These are phyloP conservation scores for Eucalyptus rudis DNA, from an alignment of 345 rosid species.

Conservation along the genomic window DNA sequence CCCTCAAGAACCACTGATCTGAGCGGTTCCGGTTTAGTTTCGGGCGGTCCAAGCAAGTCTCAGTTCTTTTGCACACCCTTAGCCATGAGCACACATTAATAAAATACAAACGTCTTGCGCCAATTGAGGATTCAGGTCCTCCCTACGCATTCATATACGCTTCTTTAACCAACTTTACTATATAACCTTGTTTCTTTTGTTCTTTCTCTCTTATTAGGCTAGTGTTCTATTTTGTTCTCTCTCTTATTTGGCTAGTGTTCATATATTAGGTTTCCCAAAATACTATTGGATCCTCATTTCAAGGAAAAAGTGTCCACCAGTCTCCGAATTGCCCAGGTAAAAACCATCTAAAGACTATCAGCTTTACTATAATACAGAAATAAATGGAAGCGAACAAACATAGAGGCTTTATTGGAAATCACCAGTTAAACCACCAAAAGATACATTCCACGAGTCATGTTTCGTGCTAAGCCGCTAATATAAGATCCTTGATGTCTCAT, in stretches of 20 bases:
- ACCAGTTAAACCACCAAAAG: not conserved
- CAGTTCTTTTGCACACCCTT: rapidly evolving
- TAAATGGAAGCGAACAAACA: not conserved
- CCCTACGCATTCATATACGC: not conserved
- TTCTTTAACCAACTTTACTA: not conserved
- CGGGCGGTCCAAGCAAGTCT: rapidly evolving
- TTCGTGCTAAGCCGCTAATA: not conserved
- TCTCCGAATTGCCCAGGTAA: not conserved
- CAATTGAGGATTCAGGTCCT: not conserved
- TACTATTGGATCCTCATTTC: not conserved
- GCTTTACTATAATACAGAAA: not conserved
- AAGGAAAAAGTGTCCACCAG: not conserved
- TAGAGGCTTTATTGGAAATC: not conserved
- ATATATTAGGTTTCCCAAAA: not conserved
- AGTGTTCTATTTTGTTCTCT: not conserved
- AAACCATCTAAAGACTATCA: not conserved
- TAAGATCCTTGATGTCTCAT: not conserved
- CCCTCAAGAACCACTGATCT: too few relatives aligned
- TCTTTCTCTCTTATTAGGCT: not conserved
- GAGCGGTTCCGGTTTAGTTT: rapidly evolving
- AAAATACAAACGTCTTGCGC: not conserved
- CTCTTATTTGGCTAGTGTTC: not conserved
- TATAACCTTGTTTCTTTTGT: not conserved
- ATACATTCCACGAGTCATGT: not conserved
- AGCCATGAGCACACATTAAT: not conserved